These are phyloP conservation scores for Sistotremastrum suecicum DNA, from an alignment of 768 basidiomycete species.

Conservation along the genomic window DNA sequence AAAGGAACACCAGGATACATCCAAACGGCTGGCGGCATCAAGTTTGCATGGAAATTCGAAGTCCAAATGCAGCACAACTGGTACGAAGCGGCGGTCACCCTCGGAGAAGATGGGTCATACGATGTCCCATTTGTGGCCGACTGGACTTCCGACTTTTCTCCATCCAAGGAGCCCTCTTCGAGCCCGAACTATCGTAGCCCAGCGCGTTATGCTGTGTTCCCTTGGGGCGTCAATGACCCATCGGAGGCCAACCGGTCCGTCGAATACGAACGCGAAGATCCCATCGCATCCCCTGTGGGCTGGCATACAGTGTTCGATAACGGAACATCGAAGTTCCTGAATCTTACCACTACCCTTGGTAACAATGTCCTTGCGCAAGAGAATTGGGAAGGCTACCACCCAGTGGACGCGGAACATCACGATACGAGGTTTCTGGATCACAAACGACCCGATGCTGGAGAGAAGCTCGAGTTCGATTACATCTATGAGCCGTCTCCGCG, in stretches of 20 bases:
- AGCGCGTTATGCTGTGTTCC: constrained; percentile 54
- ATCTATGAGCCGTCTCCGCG: constrained; percentile 28
- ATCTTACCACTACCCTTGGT: constrained; percentile 73
- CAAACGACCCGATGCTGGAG: constrained; percentile 62
- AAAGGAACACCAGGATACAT: constrained; percentile 69
- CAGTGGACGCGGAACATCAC: neutral
- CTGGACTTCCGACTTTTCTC: constrained; percentile 75
- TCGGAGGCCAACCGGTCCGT: constrained; percentile 44
- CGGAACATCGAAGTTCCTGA: constrained; percentile 20
- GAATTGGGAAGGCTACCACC: constrained; percentile 68
- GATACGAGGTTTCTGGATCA: constrained; percentile 40
- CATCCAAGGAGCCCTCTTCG: constrained; percentile 7
- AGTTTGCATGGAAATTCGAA: constrained; percentile 36
- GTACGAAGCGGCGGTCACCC: constrained; percentile 85
- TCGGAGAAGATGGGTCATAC: constrained; percentile 30
- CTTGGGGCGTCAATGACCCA: constrained; percentile 82
- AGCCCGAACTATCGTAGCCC: constrained; percentile 1
- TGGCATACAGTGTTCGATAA: constrained; percentile 75
- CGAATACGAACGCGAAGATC: constrained; percentile 58
- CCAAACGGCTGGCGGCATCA: constrained; percentile 21
- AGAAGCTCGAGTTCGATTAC: constrained; percentile 48
- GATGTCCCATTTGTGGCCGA: constrained; percentile 82
- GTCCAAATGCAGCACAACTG: constrained; percentile 92
- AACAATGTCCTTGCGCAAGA: constrained; percentile 93
- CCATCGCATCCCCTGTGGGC: constrained; percentile 69